Conservation (phyloP, 805 yeast species). For the Candida ipomoeae region DNA sequence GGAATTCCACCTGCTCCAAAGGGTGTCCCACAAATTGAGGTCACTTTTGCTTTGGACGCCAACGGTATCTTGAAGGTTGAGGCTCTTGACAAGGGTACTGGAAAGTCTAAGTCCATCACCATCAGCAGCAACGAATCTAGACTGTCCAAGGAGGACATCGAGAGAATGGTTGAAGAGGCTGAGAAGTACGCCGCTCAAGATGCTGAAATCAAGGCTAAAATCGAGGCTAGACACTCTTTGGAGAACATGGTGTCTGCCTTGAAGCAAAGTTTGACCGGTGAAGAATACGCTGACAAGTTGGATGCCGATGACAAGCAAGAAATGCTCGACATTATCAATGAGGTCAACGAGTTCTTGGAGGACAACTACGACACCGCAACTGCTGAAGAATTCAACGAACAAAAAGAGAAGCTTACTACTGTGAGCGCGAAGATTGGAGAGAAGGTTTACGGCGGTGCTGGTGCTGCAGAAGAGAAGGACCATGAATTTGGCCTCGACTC, state of each 20-base stretch:
- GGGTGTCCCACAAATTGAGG: slow-evolving; percentile 22
- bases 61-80: slow-evolving; percentile 21
- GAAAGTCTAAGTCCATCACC: slow-evolving; percentile 20
- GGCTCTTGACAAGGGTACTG: slow-evolving; percentile 21
- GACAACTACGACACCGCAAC: slow-evolving; percentile 82
- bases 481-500: slow-evolving; percentile 31
- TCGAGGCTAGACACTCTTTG: slow-evolving; percentile 19
- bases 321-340: slow-evolving; percentile 80
- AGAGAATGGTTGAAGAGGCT: slow-evolving; percentile 21
- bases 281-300: slow-evolving; percentile 46
- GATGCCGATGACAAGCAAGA: slow-evolving; percentile 90
- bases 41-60: slow-evolving; percentile 20
- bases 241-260: slow-evolving; percentile 17
- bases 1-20: slow-evolving; percentile 23
- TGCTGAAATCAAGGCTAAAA: slow-evolving; percentile 19
- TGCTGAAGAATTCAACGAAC: slow-evolving; percentile 90
- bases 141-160: slow-evolving; percentile 21
- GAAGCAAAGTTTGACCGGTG: slow-evolving; percentile 14
- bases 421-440: slow-evolving; percentile 90
- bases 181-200: slow-evolving; percentile 21
- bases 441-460: slow-evolving; percentile 56
- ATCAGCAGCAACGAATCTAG: slow-evolving; percentile 19
- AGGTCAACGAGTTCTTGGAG: slow-evolving; percentile 73
- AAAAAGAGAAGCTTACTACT: slow-evolving; percentile 74
- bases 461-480: slow-evolving; percentile 40